A percentile compares a stretch with the other conserved stretches of the same genome.
phyloP scores from a whole-genome alignment of 2,329 filamentous ascomycete genomes.

The Neopestalotiopsis rosae region DNA sequence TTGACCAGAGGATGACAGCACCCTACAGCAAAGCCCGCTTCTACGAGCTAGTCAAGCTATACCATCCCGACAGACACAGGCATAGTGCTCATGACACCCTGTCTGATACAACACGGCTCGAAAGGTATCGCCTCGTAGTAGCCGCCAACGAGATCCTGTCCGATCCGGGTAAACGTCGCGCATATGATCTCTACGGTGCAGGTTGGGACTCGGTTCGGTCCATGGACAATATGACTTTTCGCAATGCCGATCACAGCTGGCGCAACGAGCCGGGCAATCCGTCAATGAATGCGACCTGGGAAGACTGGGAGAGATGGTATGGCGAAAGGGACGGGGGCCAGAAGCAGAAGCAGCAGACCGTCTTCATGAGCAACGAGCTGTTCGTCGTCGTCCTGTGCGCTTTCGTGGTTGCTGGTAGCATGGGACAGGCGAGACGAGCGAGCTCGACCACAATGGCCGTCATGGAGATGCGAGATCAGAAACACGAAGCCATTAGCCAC shows the following conservation, averaged over 20 bases:
- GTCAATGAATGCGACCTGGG: constrained; percentile 88
- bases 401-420: constrained; percentile 71
- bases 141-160: constrained; percentile 88
- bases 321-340: constrained; percentile 53
- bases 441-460: constrained; percentile 65
- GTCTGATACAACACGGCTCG: constrained; percentile 70
- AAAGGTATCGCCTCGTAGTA: constrained; percentile 88
- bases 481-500: constrained; percentile 69
- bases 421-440: constrained; percentile 75
- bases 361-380: constrained; percentile 78
- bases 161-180: constrained; percentile 75
- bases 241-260: constrained; percentile 53
- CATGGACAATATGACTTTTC: constrained; percentile 39
- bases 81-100: constrained; percentile 49
- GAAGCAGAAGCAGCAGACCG: constrained; percentile 53
- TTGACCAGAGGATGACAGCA: constrained; percentile 62
- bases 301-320: constrained; percentile 92
- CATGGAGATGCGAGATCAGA: constrained; percentile 69
- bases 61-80: constrained; percentile 81
- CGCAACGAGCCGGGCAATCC: constrained; percentile 52
- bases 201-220: constrained; percentile 76
- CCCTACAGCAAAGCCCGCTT: constrained; percentile 84
- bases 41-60: constrained; percentile 92
- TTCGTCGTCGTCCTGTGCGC: constrained; percentile 78
- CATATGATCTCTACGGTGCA: constrained; percentile 81